Evolutionary conservation across 306 rosid genomes (phyloP).

Genomic region (Urtica urens): DNA sequence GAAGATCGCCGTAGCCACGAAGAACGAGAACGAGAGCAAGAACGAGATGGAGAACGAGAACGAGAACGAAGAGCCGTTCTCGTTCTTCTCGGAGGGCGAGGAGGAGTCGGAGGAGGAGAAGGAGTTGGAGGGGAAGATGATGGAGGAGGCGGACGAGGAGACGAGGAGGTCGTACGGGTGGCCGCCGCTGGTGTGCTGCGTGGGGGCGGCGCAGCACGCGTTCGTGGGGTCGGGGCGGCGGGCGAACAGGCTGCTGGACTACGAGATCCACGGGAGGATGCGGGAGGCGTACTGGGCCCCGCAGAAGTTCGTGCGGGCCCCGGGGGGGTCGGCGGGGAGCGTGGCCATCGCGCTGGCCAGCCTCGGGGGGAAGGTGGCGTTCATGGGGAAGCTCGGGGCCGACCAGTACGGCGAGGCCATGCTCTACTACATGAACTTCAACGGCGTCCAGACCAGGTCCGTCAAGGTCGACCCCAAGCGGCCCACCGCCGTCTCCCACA

Average conservation of each 20-base stretch:
- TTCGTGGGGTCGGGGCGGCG: slow-evolving; percentile 88
- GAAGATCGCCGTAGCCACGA: too few species aligned
- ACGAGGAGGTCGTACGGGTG: slow-evolving; percentile 63
- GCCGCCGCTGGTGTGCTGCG: slow-evolving; percentile 99
- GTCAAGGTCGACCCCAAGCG: slow-evolving; percentile 53
- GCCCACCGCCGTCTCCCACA: slow-evolving; percentile 50
- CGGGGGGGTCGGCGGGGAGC: slow-evolving; percentile 73
- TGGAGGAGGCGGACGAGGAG: slow-evolving; percentile 67
- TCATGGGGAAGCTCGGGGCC: slow-evolving; percentile 95
- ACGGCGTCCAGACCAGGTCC: slow-evolving; percentile 82
- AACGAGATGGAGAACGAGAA: slow-evolving; percentile 32
- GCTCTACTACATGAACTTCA: slow-evolving; percentile 68
- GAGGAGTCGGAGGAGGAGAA: slow-evolving; percentile 32
- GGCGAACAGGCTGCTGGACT: slow-evolving; percentile 63
- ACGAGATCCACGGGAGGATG: slow-evolving; percentile 66
- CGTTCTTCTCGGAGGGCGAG: slow-evolving; percentile 41
- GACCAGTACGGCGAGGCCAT: slow-evolving; percentile 74
- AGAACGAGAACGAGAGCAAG: slow-evolving; percentile 25
- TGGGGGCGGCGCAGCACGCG: slow-evolving; percentile 84
- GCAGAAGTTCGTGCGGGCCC: slow-evolving; percentile 65
- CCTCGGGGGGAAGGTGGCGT: slow-evolving; percentile 88
- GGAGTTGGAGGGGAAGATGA: slow-evolving; percentile 63
- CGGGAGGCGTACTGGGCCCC: slow-evolving; percentile 75
- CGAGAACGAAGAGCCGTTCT: slow-evolving; percentile 43
- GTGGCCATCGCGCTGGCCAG: slow-evolving; percentile 86